Percentiles rank a stretch among this genome's conserved stretches.
phyloP scores from a whole-genome alignment of 495 filamentous ascomycete genomes.

The Penicillium robsamsonii region DNA sequence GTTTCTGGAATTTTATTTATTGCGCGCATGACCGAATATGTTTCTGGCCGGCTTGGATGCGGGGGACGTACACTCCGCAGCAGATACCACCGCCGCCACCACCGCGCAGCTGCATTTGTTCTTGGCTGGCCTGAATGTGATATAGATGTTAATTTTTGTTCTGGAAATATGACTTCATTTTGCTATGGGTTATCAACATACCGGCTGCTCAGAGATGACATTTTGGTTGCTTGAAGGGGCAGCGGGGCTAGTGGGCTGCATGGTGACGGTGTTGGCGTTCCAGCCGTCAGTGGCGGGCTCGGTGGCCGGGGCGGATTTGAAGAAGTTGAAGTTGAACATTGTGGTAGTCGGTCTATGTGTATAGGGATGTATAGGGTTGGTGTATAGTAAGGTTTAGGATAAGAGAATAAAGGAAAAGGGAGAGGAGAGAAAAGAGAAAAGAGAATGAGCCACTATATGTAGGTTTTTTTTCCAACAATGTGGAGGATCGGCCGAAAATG shows the following conservation, averaged over 20 bases:
- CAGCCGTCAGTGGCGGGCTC: slow-evolving; percentile 25
- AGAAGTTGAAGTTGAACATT: slow-evolving; percentile 42
- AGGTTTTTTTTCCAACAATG: slow-evolving; percentile 8
- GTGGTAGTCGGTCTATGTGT: background rate
- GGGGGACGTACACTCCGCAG: slow-evolving; percentile 43
- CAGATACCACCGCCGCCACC: slow-evolving; percentile 43
- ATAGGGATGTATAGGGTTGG: background rate
- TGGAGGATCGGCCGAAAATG: slow-evolving; percentile 25
- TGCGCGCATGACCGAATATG: background rate
- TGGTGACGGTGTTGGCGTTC: slow-evolving; percentile 41
- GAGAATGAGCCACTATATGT: background rate
- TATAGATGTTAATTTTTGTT: slow-evolving; percentile 11
- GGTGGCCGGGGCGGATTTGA: slow-evolving; percentile 39
- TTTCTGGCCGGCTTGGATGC: background rate
- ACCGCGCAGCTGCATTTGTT: slow-evolving; percentile 44
- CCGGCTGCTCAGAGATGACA: slow-evolving; percentile 41
- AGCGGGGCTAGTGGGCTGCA: slow-evolving; percentile 41
- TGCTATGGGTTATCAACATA: slow-evolving; percentile 16
- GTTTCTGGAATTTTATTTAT: slow-evolving; percentile 8
- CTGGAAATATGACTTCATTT: background rate
- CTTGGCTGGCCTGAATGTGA: slow-evolving; percentile 28
- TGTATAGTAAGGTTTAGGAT: background rate
- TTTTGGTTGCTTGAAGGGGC: slow-evolving; percentile 28
- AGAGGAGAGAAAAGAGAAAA: background rate
- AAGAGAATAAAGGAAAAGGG: background rate